Evolutionary conservation across 1,139 yeast species (phyloP).

Genomic region (Sugiyamaella neomexicana): DNA sequence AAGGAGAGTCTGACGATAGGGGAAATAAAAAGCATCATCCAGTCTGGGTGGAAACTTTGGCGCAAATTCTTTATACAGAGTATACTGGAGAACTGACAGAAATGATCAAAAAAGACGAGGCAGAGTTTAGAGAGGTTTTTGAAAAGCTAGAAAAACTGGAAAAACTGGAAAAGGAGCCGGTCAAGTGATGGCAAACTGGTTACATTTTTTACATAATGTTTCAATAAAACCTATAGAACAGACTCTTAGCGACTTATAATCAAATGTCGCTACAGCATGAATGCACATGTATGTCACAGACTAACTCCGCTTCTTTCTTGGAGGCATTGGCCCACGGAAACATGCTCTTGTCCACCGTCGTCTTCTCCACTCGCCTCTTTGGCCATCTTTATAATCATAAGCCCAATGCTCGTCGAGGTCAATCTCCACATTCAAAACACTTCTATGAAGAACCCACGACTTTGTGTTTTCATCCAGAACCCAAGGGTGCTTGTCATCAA

Average conservation of each 20-base stretch:
- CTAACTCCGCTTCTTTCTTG: conserved; percentile 13
- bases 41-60: conserved; percentile 37
- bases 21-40: conserved; percentile 22
- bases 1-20: conserved; percentile 18
- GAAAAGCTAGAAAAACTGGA: conserved; percentile 31
- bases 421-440: conserved; percentile 39
- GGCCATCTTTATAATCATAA: conserved; percentile 44
- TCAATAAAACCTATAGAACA: too few species aligned
- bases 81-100: conserved; percentile 35
- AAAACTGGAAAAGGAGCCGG: conserved; percentile 19
- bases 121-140: conserved; percentile 30
- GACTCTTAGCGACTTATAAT: too few species aligned
- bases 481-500: conserved; percentile 65
- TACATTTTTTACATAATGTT: too few species aligned
- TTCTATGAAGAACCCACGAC: conserved; percentile 55
- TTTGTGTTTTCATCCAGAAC: conserved; percentile 54
- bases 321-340: conserved; percentile 27
- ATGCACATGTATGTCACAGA: too few species aligned
- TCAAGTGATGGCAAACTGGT: too few species aligned
- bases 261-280: too few species aligned
- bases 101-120: conserved; percentile 34
- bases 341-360: conserved; percentile 42
- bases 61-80: conserved; percentile 36
- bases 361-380: conserved; percentile 44
- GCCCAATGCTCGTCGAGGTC: conserved; percentile 47